Conservation (phyloP, 768 basidiomycete species). For the Lentinula sp. region DNA sequence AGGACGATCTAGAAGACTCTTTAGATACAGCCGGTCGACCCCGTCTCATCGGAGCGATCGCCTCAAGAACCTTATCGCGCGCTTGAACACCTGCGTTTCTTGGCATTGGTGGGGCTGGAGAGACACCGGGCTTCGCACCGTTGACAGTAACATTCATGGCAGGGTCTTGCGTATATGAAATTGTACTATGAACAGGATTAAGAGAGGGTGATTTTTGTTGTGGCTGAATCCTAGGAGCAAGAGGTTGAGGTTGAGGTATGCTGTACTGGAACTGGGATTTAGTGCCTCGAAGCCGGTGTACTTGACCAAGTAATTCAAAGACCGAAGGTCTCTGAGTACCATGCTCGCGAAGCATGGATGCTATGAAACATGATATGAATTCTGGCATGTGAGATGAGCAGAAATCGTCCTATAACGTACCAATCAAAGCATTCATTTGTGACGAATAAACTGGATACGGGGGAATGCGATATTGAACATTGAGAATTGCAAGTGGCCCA, state of each 20-base stretch:
- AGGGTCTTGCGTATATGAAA: slow-evolving; percentile 19
- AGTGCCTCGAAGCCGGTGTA: slow-evolving; percentile 85
- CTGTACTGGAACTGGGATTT: slow-evolving; percentile 73
- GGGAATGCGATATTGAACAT: slow-evolving; percentile 91
- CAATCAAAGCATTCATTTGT: slow-evolving; percentile 78
- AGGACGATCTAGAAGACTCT: slow-evolving; percentile 26
- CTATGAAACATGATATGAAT: slow-evolving; percentile 32
- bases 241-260: slow-evolving; percentile 42
- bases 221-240: slow-evolving; percentile 31
- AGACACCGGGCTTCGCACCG: background rate
- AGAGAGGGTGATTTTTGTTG: slow-evolving; percentile 20
- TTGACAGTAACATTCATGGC: slow-evolving; percentile 14
- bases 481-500: slow-evolving; percentile 91
- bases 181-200: slow-evolving; percentile 21
- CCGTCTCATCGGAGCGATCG: slow-evolving; percentile 73
- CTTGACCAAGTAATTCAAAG: slow-evolving; percentile 78
- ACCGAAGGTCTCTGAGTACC: slow-evolving; percentile 81
- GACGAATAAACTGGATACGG: slow-evolving; percentile 83
- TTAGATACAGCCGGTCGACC: slow-evolving; percentile 47
- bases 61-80: slow-evolving; percentile 73
- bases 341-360: slow-evolving; percentile 89
- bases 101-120: slow-evolving; percentile 14
- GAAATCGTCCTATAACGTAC: slow-evolving; percentile 34
- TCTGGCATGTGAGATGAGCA: background rate
- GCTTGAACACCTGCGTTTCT: slow-evolving; percentile 58